Evolutionary conservation across 2,329 filamentous ascomycete genomes (phyloP).

Genomic region (Aspergillus sp.): DNA sequence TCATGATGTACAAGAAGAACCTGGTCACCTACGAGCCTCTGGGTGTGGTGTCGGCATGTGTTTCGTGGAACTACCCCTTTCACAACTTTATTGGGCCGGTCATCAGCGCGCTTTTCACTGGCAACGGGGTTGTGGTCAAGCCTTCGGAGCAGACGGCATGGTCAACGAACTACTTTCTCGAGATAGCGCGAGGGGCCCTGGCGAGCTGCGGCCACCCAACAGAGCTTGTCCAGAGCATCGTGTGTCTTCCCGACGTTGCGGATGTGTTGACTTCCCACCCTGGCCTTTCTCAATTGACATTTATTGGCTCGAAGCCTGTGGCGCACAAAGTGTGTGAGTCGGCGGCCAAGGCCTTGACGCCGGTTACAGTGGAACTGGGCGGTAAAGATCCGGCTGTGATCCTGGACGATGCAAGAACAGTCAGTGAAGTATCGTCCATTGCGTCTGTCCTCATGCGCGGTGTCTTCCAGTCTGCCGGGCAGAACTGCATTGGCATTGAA

Average conservation of each 20-base stretch:
- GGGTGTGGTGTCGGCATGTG: slow-evolving; percentile 82
- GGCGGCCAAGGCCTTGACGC: slow-evolving; percentile 77
- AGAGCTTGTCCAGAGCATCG: slow-evolving; percentile 71
- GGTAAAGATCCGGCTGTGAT: slow-evolving; percentile 91
- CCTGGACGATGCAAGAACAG: slow-evolving; percentile 63
- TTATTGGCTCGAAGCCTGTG: slow-evolving; percentile 83
- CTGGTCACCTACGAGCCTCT: slow-evolving; percentile 84
- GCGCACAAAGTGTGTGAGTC: slow-evolving; percentile 81
- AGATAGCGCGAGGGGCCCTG: slow-evolving; percentile 70
- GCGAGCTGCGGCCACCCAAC: slow-evolving; percentile 73
- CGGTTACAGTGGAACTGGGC: slow-evolving; percentile 82
- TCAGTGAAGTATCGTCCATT: slow-evolving; percentile 57
- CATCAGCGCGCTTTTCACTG: slow-evolving; percentile 82
- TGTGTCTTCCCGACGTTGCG: slow-evolving; percentile 81
- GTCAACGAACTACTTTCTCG: slow-evolving; percentile 75
- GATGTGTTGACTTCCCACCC: slow-evolving; percentile 76
- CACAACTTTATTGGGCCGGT: slow-evolving; percentile 90
- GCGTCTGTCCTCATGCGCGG: slow-evolving; percentile 80
- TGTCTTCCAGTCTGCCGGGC: slow-evolving; percentile 88
- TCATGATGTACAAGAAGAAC: slow-evolving; percentile 95
- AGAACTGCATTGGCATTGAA: slow-evolving; percentile 97
- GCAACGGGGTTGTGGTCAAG: slow-evolving; percentile 88
- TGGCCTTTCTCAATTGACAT: slow-evolving; percentile 79
- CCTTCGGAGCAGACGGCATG: slow-evolving; percentile 92
- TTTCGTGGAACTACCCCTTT: slow-evolving; percentile 96